Evolutionary conservation across 2,329 filamentous ascomycete genomes (phyloP).

Genomic region (Diaporthe caulivora): DNA sequence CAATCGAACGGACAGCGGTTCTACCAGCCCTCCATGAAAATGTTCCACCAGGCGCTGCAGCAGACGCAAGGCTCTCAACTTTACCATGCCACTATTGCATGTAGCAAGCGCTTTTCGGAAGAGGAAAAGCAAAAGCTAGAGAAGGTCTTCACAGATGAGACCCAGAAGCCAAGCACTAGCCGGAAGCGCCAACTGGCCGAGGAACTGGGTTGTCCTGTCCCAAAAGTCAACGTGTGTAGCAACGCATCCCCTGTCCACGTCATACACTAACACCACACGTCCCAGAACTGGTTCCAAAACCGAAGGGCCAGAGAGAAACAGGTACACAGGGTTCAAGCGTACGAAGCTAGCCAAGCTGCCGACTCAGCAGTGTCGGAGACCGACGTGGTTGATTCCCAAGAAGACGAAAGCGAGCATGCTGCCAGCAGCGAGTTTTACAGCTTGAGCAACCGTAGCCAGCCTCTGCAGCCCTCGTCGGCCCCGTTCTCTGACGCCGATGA

Average conservation of each 20-base stretch:
- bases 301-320: conserved; percentile 75
- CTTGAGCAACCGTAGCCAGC: conserved; percentile 48
- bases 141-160: conserved; percentile 40
- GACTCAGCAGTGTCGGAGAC: conserved; percentile 53
- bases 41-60: conserved; percentile 36
- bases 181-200: conserved; percentile 39
- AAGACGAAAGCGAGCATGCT: conserved; percentile 44
- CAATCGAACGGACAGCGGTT: conserved; percentile 37
- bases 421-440: conserved; percentile 49
- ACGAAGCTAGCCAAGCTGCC: conserved; percentile 58
- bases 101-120: conserved; percentile 40
- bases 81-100: conserved; percentile 37
- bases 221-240: conserved; percentile 38
- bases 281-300: conserved; percentile 78
- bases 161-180: conserved; percentile 39
- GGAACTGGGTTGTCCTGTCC: conserved; percentile 37
- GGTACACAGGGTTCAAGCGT: conserved; percentile 67
- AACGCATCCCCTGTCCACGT: neutral
- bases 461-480: conserved; percentile 53
- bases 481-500: conserved; percentile 48
- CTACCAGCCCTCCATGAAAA: conserved; percentile 36
- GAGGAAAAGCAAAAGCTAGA: conserved; percentile 40
- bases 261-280: conserved; percentile 46
- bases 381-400: conserved; percentile 44
- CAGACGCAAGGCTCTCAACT: conserved; percentile 34